Percentiles rank a stretch among this genome's conserved stretches.
These are phyloP conservation scores for Schwanniomyces yamadae DNA, from an alignment of 805 yeast genomes.

Conservation along the genomic window DNA sequence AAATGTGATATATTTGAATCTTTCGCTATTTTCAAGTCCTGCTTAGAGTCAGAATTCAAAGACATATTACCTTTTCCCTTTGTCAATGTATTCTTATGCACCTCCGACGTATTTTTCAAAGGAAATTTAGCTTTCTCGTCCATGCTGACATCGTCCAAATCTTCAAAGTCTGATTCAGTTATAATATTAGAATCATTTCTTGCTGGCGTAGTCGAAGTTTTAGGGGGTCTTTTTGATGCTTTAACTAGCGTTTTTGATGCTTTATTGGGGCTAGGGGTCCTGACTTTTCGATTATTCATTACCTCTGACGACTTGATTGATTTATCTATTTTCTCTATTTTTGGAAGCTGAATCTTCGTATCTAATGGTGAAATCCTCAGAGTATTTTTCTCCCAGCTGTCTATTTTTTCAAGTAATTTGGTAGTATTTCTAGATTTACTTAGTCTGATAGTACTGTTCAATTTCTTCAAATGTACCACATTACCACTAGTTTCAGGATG, in stretches of 20 bases:
- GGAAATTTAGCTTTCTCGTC: neutral
- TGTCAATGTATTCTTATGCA: no score
- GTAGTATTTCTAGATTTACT: slow-evolving; percentile 37
- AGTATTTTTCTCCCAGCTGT: slow-evolving; percentile 18
- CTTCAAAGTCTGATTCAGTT: slow-evolving; percentile 41
- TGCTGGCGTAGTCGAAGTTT: slow-evolving; percentile 13
- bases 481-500: slow-evolving; percentile 11
- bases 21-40: no score
- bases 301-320: neutral
- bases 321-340: neutral
- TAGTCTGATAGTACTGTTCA: slow-evolving; percentile 33
- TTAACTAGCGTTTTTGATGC: neutral
- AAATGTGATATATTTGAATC: no score
- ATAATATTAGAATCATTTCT: slow-evolving; percentile 19
- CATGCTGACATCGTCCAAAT: slow-evolving; percentile 18
- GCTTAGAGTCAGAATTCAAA: no score
- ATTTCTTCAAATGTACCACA: slow-evolving; percentile 22
- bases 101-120: no score
- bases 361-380: neutral
- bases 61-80: no score
- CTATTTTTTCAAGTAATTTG: slow-evolving; percentile 24
- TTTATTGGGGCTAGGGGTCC: slow-evolving; percentile 1
- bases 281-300: slow-evolving; percentile 1
- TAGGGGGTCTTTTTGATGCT: slow-evolving; percentile 14
- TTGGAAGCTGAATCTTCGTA: slow-evolving; percentile 3